Evolutionary conservation across 2,329 filamentous ascomycete species (phyloP).

Genomic region (Hansfordia pulvinata): DNA sequence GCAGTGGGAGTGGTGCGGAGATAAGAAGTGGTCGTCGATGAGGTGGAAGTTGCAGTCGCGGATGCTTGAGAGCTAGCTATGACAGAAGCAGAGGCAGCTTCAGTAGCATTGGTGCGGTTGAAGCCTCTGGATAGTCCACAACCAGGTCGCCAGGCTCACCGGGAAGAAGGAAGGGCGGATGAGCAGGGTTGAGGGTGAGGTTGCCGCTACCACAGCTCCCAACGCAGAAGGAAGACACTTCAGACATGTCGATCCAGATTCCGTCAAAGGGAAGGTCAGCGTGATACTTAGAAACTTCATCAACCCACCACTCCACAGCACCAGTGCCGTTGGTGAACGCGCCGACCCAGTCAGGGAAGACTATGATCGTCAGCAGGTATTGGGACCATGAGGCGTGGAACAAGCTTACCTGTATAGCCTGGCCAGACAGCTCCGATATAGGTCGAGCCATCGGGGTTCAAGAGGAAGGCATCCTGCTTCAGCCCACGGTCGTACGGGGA

Average conservation of each 20-base stretch:
- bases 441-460: conserved; percentile 42
- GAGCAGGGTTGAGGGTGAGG: conserved; percentile 52
- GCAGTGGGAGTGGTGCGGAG: conserved; percentile 46
- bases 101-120: conserved; percentile 53
- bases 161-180: conserved; percentile 50
- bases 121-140: conserved; percentile 56
- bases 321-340: conserved; percentile 45
- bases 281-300: conserved; percentile 45
- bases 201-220: conserved; percentile 58
- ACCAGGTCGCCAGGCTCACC: conserved; percentile 48
- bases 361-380: conserved; percentile 17
- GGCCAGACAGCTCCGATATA: conserved; percentile 60
- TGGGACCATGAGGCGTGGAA: too few species aligned
- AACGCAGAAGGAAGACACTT: conserved; percentile 50
- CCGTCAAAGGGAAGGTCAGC: conserved; percentile 34
- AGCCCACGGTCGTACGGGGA: conserved; percentile 47
- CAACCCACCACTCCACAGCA: conserved; percentile 56
- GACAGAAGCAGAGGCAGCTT: conserved; percentile 46
- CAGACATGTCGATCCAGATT: conserved; percentile 46
- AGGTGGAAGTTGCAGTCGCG: conserved; percentile 11
- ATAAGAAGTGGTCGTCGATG: conserved; percentile 28
- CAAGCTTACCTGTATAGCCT: conserved; percentile 36
- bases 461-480: conserved; percentile 36
- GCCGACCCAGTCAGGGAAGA: conserved; percentile 59
- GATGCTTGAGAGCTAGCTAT: conserved; percentile 25